Evolutionary conservation across 345 rosid species (phyloP).

Genomic region (Raphanus sativus): DNA sequence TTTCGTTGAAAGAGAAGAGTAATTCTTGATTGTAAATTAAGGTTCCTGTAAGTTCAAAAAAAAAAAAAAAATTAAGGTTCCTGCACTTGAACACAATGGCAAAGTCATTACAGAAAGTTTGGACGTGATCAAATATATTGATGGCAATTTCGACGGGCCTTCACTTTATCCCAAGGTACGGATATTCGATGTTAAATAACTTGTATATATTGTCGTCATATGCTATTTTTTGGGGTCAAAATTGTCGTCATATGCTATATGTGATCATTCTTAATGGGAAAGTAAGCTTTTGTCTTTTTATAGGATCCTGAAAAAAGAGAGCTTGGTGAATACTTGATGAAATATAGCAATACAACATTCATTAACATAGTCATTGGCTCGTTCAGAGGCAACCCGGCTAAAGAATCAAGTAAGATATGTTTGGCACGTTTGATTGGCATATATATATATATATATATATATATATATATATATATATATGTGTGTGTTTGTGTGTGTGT

Average conservation of each 20-base stretch:
- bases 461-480: no score
- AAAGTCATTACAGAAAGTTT: constrained; percentile 77
- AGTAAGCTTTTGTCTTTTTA: not conserved
- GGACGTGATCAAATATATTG: constrained; percentile 69
- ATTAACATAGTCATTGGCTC: constrained; percentile 41
- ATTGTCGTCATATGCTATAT: not conserved
- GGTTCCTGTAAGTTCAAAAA: no score
- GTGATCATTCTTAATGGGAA: not conserved
- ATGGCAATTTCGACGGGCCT: constrained; percentile 75
- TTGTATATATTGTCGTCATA: not conserved
- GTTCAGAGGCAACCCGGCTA: constrained; percentile 55
- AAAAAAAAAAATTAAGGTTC: constrained; percentile 70
- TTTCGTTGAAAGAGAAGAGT: not conserved
- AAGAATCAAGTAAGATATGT: constrained; percentile 43
- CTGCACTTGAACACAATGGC: constrained; percentile 77
- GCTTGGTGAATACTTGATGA: constrained; percentile 63
- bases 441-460: no score
- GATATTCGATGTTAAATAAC: constrained; percentile 1
- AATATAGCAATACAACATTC: constrained; percentile 51
- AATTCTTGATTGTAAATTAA: constrained; percentile 9
- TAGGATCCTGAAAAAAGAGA: constrained; percentile 71
- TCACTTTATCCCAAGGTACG: constrained; percentile 70
- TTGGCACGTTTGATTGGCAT: not conserved
- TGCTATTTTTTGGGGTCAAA: no score
- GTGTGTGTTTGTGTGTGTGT: no score